Evolutionary conservation across 805 yeast genomes (phyloP).

Genomic region (Metschnikowia corniflorae): DNA sequence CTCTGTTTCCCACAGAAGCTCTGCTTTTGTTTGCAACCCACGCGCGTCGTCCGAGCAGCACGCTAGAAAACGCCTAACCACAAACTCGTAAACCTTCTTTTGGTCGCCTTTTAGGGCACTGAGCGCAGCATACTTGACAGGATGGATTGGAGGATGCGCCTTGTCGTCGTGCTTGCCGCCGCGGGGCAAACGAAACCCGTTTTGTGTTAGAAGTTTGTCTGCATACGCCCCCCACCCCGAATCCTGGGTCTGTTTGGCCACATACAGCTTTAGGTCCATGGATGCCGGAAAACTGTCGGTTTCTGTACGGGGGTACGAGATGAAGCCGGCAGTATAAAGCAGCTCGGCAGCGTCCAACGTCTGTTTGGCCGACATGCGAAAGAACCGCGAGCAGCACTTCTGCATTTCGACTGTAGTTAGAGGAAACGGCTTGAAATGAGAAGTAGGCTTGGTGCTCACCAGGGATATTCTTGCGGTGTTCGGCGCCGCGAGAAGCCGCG

Average conservation of each 20-base stretch:
- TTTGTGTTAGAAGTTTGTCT: constrained; percentile 24
- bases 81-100: constrained; percentile 77
- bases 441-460: constrained; percentile 58
- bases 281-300: constrained; percentile 79
- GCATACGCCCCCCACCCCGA: constrained; percentile 76
- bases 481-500: constrained; percentile 55
- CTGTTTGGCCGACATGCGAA: constrained; percentile 75
- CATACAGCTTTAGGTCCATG: constrained; percentile 65
- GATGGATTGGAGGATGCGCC: constrained; percentile 99
- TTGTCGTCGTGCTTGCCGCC: constrained; percentile 83
- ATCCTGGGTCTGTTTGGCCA: constrained; percentile 57
- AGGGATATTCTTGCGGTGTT: constrained; percentile 49
- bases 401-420: constrained; percentile 92
- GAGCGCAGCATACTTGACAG: constrained; percentile 50
- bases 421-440: constrained; percentile 82
- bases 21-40: constrained; percentile 64
- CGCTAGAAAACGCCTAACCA: constrained; percentile 82
- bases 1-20: constrained; percentile 77
- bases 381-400: constrained; percentile 71
- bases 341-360: constrained; percentile 78
- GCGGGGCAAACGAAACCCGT: constrained; percentile 63
- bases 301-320: constrained; percentile 97
- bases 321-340: constrained; percentile 77
- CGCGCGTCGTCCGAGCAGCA: constrained; percentile 89
- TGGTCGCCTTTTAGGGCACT: constrained; percentile 41